Evolutionary conservation across 2,329 filamentous ascomycete species (phyloP).

Genomic region (Colletotrichum sp.): DNA sequence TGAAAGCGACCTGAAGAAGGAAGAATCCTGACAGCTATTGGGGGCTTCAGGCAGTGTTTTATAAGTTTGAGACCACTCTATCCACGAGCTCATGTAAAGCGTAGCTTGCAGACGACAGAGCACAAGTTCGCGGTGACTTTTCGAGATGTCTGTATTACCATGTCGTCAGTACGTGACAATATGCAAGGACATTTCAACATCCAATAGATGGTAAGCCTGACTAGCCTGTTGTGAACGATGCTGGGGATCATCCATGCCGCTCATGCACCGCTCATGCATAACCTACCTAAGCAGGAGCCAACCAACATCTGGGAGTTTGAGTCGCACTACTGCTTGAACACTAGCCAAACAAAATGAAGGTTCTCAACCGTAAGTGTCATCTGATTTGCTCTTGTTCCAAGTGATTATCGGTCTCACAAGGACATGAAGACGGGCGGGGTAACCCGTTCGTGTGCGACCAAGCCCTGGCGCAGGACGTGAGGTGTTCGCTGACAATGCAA

Average conservation of each 20-base stretch:
- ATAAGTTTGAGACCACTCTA: not conserved
- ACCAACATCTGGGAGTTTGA: not conserved
- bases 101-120: not conserved
- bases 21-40: not conserved
- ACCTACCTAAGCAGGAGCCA: not conserved
- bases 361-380: not conserved
- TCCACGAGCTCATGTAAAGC: not conserved
- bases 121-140: not conserved
- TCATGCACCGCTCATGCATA: not conserved
- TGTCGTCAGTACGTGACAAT: not conserved
- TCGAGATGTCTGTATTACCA: not conserved
- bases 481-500: not conserved
- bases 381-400: not conserved
- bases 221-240: not conserved
- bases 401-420: not conserved
- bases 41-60: not conserved
- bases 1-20: not conserved
- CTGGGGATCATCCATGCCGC: not conserved
- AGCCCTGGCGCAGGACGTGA: not conserved
- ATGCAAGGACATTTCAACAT: not conserved
- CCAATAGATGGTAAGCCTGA: not conserved
- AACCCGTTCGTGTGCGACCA: not conserved
- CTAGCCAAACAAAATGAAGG: not conserved
- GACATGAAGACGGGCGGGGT: not conserved
- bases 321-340: not conserved